phyloP scores from a whole-genome alignment of 169 alveolate species.

The Pseudocohnilembus persalinus region DNA sequence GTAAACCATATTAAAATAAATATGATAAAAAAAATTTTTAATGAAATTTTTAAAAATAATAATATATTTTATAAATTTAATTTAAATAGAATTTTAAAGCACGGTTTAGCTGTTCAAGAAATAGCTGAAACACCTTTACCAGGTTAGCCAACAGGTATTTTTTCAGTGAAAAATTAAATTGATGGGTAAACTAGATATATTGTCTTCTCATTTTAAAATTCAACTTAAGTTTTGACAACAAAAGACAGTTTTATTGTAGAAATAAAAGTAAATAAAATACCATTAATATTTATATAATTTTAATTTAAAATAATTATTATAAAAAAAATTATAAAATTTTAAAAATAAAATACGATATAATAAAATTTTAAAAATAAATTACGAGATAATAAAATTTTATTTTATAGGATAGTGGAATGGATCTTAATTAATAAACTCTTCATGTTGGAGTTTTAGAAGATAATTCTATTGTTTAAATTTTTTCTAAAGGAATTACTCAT shows the following conservation, averaged over 20 bases:
- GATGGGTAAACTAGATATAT: slow-evolving; percentile 88
- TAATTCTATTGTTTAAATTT: slow-evolving; percentile 91
- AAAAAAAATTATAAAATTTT: no score
- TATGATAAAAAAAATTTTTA: no score
- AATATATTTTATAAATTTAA: no score
- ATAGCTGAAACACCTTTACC: slow-evolving; percentile 96
- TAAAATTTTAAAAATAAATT: no score
- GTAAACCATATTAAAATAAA: neutral
- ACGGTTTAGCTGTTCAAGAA: slow-evolving; percentile 96
- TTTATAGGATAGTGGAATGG: slow-evolving; percentile 89
- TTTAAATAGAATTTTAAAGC: slow-evolving; percentile 86
- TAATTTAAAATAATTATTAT: slow-evolving; percentile 6
- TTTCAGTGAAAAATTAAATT: slow-evolving; percentile 90
- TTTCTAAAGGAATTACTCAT: slow-evolving; percentile 90
- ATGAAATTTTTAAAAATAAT: no score
- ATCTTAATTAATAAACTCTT: slow-evolving; percentile 84
- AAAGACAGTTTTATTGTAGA: slow-evolving; percentile 84
- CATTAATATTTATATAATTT: no score
- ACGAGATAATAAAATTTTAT: no score
- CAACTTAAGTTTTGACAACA: slow-evolving; percentile 93
- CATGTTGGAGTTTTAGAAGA: slow-evolving; percentile 88
- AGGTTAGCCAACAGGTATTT: slow-evolving; percentile 95
- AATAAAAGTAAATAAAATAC: neutral
- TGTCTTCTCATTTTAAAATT: slow-evolving; percentile 93
- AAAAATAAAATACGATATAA: no score